Percentiles rank a stretch among this genome's conserved stretches.
Evolutionary conservation across 2,329 filamentous ascomycete genomes (phyloP).

Genomic region (Penicillium hordei): DNA sequence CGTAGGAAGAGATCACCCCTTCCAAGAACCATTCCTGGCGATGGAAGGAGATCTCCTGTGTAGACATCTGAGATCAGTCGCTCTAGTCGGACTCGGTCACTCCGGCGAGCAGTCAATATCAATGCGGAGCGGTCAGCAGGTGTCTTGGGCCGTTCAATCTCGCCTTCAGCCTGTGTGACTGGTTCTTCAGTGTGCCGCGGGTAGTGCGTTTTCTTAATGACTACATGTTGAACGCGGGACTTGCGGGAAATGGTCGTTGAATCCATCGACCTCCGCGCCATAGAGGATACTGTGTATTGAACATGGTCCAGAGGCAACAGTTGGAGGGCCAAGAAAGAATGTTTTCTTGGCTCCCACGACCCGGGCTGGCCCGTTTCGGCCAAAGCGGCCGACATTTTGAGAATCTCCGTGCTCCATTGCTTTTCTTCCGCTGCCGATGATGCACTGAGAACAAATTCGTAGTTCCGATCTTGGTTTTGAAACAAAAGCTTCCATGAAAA

Average conservation of each 20-base stretch:
- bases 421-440: conserved; percentile 77
- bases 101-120: conserved; percentile 70
- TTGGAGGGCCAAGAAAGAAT: conserved; percentile 58
- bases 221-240: conserved; percentile 69
- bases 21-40: conserved; percentile 72
- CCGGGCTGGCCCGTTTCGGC: conserved; percentile 52
- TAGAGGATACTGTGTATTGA: conserved; percentile 67
- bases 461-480: conserved; percentile 71
- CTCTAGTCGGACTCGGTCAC: conserved; percentile 76
- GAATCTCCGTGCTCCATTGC: conserved; percentile 73
- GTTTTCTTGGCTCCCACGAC: conserved; percentile 28
- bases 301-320: conserved; percentile 73
- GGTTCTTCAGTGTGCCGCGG: conserved; percentile 57
- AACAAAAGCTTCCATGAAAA: conserved; percentile 93
- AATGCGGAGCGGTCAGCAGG: conserved; percentile 68
- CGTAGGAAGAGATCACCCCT: conserved; percentile 69
- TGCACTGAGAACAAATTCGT: conserved; percentile 83
- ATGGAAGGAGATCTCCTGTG: conserved; percentile 77
- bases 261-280: conserved; percentile 63
- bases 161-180: conserved; percentile 45
- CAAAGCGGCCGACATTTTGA: conserved; percentile 52
- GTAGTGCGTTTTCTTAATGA: conserved; percentile 80
- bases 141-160: conserved; percentile 77
- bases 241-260: conserved; percentile 73
- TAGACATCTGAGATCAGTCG: conserved; percentile 73